Percentiles rank a stretch among this genome's conserved stretches.
Evolutionary conservation across 2,329 filamentous ascomycete genomes (phyloP).

Genomic region (Exophiala calicioides): DNA sequence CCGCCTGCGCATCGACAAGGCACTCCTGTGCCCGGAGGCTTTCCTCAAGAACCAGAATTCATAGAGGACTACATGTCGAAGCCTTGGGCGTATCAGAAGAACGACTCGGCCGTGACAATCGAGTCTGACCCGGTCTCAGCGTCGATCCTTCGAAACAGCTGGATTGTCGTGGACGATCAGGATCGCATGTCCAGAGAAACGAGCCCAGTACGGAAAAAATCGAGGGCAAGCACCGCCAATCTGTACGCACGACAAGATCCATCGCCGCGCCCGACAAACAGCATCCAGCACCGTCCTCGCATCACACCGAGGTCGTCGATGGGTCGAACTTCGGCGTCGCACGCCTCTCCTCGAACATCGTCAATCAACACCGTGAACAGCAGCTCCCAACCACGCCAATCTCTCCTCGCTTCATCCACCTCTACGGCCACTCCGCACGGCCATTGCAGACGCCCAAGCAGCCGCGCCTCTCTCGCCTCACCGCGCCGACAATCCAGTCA

Average conservation of each 20-base stretch:
- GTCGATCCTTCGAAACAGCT: slow-evolving; percentile 60
- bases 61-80: slow-evolving; percentile 47
- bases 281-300: slow-evolving; percentile 37
- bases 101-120: slow-evolving; percentile 4
- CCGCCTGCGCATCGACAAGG: slow-evolving; percentile 29
- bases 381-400: slow-evolving; percentile 3
- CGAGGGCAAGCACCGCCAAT: slow-evolving; percentile 23
- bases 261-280: background rate
- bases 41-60: slow-evolving; percentile 51
- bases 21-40: slow-evolving; percentile 57
- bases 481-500: slow-evolving; percentile 19
- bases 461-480: slow-evolving; percentile 19
- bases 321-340: slow-evolving; percentile 47
- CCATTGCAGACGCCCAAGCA: slow-evolving; percentile 8
- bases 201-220: slow-evolving; percentile 31
- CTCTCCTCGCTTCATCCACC: background rate
- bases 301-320: slow-evolving; percentile 52
- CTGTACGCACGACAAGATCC: slow-evolving; percentile 6
- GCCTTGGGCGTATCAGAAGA: slow-evolving; percentile 42
- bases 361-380: slow-evolving; percentile 8
- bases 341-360: slow-evolving; percentile 28
- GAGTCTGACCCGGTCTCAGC: background rate
- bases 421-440: slow-evolving; percentile 4
- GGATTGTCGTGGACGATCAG: slow-evolving; percentile 63
- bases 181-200: slow-evolving; percentile 20